A percentile compares a stretch with the other conserved stretches of the same genome.
phyloP scores from a whole-genome alignment of 2,329 filamentous ascomycete species.

The Nemania sp. region DNA sequence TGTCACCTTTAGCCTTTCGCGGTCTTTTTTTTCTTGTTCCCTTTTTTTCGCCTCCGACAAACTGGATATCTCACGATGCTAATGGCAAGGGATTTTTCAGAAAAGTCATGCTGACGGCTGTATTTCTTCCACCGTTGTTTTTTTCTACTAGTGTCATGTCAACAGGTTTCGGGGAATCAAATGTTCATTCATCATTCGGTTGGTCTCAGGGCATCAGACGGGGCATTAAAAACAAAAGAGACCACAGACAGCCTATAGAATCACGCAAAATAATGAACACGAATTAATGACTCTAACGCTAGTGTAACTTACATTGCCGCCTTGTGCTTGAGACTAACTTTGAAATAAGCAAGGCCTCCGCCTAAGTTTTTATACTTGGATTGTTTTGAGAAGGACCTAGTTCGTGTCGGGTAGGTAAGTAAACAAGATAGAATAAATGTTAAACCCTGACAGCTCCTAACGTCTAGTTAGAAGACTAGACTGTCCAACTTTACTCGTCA shows the following conservation, averaged over 20 bases:
- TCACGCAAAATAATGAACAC: constrained; percentile 50
- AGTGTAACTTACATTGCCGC: background rate
- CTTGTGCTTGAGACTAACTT: background rate
- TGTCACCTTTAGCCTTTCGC: constrained; percentile 17
- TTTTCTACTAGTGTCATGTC: constrained; percentile 29
- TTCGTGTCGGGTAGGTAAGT: no score
- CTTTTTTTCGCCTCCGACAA: constrained; percentile 26
- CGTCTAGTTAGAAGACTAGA: no score
- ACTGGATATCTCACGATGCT: constrained; percentile 45
- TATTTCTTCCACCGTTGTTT: constrained; percentile 22
- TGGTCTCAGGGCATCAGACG: constrained; percentile 37
- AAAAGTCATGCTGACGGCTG: constrained; percentile 23
- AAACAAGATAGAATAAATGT: no score
- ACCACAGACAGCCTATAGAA: constrained; percentile 46
- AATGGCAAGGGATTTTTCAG: constrained; percentile 30
- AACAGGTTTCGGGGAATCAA: constrained; percentile 34
- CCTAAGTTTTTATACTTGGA: background rate
- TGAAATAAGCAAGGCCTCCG: background rate
- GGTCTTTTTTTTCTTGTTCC: constrained; percentile 2
- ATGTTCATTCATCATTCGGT: constrained; percentile 38
- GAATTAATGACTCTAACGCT: constrained; percentile 48
- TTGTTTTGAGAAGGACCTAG: background rate
- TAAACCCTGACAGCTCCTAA: no score
- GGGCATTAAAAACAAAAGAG: constrained; percentile 42
- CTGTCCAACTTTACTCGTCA: no score